Conservation (phyloP, 176 grass and related monocot species). For the Urochloa ruziziensis region DNA sequence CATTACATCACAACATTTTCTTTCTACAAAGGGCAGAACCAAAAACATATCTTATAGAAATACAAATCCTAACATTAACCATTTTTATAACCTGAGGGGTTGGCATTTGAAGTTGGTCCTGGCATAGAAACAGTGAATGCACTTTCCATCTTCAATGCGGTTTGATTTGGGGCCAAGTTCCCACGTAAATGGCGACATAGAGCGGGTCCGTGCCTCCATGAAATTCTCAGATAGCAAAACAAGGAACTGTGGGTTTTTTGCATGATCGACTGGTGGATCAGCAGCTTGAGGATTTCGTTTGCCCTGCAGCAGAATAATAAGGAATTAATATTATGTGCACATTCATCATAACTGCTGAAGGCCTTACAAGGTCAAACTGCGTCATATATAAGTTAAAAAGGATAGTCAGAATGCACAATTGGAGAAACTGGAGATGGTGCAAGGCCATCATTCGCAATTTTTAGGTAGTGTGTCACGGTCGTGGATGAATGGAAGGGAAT, state of each 20-base stretch:
- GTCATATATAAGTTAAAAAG: constrained; percentile 5
- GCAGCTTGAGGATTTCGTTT: constrained; percentile 71
- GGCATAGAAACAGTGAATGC: constrained; percentile 42
- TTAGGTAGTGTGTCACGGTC: no score
- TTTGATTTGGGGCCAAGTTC: constrained; percentile 57
- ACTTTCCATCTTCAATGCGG: constrained; percentile 62
- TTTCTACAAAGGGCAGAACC: constrained; percentile 14
- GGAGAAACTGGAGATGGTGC: not conserved
- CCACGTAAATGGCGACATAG: constrained; percentile 61
- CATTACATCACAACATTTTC: constrained; percentile 22
- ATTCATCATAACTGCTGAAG: constrained; percentile 6
- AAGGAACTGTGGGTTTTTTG: constrained; percentile 73
- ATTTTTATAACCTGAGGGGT: constrained; percentile 61
- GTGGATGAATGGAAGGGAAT: no score
- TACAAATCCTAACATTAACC: constrained; percentile 12
- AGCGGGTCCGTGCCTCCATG: constrained; percentile 66
- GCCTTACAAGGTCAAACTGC: not conserved
- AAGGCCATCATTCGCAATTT: constrained; percentile 16
- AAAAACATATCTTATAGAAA: constrained; percentile 11
- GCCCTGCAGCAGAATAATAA: constrained; percentile 57
- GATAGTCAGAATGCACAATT: not conserved
- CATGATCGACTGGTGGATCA: constrained; percentile 70
- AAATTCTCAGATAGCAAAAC: constrained; percentile 92
- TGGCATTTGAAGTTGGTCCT: constrained; percentile 53
- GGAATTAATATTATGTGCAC: not conserved